phyloP scores from a whole-genome alignment of 352 stramenopile genomes.

The Pythium phragmitis region DNA sequence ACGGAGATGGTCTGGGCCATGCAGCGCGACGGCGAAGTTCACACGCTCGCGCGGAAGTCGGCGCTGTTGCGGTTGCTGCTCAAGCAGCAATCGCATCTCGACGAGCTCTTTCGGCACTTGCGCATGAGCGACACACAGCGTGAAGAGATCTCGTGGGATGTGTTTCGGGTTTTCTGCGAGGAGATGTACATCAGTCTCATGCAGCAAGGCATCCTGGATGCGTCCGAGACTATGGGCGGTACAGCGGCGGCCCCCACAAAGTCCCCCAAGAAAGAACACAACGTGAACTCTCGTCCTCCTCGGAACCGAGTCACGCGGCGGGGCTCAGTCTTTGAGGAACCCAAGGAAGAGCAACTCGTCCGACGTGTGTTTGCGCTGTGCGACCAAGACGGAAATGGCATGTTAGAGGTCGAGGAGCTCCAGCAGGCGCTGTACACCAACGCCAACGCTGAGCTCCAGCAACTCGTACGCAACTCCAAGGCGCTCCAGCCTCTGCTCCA shows the following conservation, averaged over 20 bases:
- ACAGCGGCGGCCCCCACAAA: background rate
- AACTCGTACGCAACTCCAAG: slow-evolving; percentile 42
- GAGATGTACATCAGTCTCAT: slow-evolving; percentile 47
- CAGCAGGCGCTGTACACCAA: slow-evolving; percentile 41
- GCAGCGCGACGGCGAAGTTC: slow-evolving; percentile 56
- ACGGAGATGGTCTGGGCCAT: slow-evolving; percentile 66
- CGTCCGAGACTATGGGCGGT: background rate
- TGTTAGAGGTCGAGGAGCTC: slow-evolving; percentile 65
- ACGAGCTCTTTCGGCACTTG: slow-evolving; percentile 33
- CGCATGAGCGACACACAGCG: slow-evolving; percentile 20
- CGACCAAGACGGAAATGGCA: slow-evolving; percentile 56
- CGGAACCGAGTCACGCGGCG: background rate
- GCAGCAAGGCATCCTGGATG: slow-evolving; percentile 32
- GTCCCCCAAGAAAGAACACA: background rate
- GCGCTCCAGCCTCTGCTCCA: slow-evolving; percentile 61
- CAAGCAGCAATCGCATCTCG: slow-evolving; percentile 46
- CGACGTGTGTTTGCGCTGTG: slow-evolving; percentile 54
- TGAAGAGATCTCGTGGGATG: slow-evolving; percentile 50
- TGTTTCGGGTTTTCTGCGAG: slow-evolving; percentile 50
- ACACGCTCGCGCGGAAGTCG: slow-evolving; percentile 44
- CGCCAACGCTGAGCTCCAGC: slow-evolving; percentile 24
- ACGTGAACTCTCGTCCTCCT: background rate
- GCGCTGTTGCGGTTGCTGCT: slow-evolving; percentile 46
- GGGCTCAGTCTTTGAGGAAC: slow-evolving; percentile 11
- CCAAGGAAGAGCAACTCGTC: slow-evolving; percentile 45